Evolutionary conservation across 129 eudicot species (phyloP), one percentile per base, ranked within the genome.

Genomic region (Rutidosis leptorrhynchoides): DNA sequence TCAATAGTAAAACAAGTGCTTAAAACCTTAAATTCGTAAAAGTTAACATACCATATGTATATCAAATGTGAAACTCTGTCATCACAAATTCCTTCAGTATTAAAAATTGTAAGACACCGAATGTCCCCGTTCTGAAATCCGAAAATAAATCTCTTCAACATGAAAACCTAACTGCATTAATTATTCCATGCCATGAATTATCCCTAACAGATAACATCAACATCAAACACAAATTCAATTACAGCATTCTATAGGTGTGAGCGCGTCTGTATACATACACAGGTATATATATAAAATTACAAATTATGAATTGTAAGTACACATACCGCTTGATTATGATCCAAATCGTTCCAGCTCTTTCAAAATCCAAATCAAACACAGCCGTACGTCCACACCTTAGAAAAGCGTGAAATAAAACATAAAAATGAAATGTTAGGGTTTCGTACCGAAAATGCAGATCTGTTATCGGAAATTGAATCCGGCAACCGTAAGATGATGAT

Each of bases 21-120:
- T 14, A 46, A 46, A 23, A 12, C 28, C 54, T n/a, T 29, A 51
- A 46, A 46, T 6, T 22, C 20, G 16, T 2, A 12, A 49, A 67
- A 11, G 52, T n/a, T 30, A 22, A 20, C 79, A 57, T 75, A 82
- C 87, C 83, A 78, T 82, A 20, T 29, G 45, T 56, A 56, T 55
- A 62, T 71, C 64, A 45, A 56, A 75, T 28, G 22, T 30, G 52
- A 57, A 74, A 26, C 69, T 51, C 72, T 42, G 22, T 61, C 53
- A 71, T 33, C 42, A 52, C 53, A 59, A 65, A 69, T 67, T 67
- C 65, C 58, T 68, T 51, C 79, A 67, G 61, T 63, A 37, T 35
- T 32, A 45, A 57, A n/a, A 3, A 20, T 45, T 56, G 17, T 1
- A 72, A 33, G 37, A 35, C 56, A 53, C 26, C 15, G 21, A 69